phyloP scores from a whole-genome alignment of 345 rosid species.

The Aquilaria sinensis region DNA sequence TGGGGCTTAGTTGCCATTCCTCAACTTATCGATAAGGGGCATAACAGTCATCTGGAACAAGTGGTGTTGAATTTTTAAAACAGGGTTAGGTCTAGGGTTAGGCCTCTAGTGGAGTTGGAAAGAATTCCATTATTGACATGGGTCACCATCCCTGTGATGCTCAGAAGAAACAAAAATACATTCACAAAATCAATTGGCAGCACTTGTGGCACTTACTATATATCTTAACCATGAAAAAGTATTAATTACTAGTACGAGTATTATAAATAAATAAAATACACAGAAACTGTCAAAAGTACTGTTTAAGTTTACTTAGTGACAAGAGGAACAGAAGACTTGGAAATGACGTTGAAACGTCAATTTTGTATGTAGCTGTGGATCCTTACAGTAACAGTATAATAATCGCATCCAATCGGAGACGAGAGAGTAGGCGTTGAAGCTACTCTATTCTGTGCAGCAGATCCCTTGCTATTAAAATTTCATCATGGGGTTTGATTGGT shows the following conservation, averaged over 20 bases:
- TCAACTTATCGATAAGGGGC: not conserved
- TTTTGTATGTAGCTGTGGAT: conserved; percentile 31
- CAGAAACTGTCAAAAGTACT: not conserved
- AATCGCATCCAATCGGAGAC: not conserved
- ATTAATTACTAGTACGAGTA: not conserved
- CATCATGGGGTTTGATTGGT: not conserved
- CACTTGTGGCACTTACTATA: not conserved
- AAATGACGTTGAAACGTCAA: conserved; percentile 24
- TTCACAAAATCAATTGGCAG: conserved; percentile 2
- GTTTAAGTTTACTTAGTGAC: not conserved
- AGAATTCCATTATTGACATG: conserved; percentile 3
- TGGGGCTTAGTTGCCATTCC: conserved; percentile 6
- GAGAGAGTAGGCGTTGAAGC: conserved; percentile 26
- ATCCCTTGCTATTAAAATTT: not conserved
- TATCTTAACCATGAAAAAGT: not conserved
- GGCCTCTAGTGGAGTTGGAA: not conserved
- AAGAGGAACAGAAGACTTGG: not conserved
- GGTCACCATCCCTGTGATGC: conserved; percentile 11
- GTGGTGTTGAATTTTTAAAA: too few relatives aligned
- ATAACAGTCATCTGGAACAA: not conserved
- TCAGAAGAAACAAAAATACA: conserved; percentile 8
- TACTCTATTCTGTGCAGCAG: conserved; percentile 16
- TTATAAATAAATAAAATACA: not conserved
- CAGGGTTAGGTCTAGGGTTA: too few relatives aligned
- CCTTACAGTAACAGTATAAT: not conserved